Percentiles rank a stretch among this genome's conserved stretches.
Conservation (phyloP, 31 red algal species). For the Porphyra umbilicalis region DNA sequence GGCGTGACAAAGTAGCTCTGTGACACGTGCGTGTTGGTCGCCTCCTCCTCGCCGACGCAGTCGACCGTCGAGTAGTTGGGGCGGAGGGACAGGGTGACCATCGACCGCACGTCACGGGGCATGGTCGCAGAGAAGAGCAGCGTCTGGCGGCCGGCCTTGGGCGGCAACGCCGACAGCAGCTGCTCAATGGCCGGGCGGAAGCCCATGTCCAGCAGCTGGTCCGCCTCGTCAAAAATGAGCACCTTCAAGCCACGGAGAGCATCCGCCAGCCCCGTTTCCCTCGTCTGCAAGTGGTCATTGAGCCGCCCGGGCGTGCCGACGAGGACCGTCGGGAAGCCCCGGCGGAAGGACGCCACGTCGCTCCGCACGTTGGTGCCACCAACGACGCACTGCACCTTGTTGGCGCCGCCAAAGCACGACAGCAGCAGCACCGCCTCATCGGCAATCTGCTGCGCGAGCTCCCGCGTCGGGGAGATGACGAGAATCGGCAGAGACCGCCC, state of each 20-base stretch:
- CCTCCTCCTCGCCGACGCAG: conserved; percentile 29
- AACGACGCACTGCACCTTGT: conserved; percentile 19
- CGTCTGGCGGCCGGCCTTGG: conserved; percentile 15
- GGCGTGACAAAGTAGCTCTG: conserved; percentile 46
- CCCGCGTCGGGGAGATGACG: conserved; percentile 73
- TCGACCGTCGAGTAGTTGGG: conserved; percentile 31
- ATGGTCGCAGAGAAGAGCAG: conserved; percentile 47
- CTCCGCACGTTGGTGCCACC: conserved; percentile 34
- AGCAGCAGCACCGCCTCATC: conserved; percentile 40
- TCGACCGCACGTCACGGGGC: conserved; percentile 11
- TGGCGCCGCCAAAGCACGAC: neutral
- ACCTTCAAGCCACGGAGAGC: conserved; percentile 10
- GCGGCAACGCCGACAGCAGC: conserved; percentile 8
- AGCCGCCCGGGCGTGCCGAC: conserved; percentile 79
- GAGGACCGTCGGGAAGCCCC: conserved; percentile 39
- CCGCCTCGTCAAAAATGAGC: conserved; percentile 65
- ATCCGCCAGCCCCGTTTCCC: conserved; percentile 5
- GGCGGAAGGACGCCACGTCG: conserved; percentile 28
- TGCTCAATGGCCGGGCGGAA: conserved; percentile 16
- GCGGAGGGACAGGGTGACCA: conserved; percentile 23
- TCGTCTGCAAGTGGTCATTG: conserved; percentile 58
- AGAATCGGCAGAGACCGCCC: conserved; percentile 15
- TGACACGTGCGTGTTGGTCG: conserved; percentile 34
- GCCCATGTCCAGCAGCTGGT: conserved; percentile 44
- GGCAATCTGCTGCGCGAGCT: conserved; percentile 53